Base-by-base conservation (phyloP, 305 asterid genomes). In the Plantago coronopus region DNA sequence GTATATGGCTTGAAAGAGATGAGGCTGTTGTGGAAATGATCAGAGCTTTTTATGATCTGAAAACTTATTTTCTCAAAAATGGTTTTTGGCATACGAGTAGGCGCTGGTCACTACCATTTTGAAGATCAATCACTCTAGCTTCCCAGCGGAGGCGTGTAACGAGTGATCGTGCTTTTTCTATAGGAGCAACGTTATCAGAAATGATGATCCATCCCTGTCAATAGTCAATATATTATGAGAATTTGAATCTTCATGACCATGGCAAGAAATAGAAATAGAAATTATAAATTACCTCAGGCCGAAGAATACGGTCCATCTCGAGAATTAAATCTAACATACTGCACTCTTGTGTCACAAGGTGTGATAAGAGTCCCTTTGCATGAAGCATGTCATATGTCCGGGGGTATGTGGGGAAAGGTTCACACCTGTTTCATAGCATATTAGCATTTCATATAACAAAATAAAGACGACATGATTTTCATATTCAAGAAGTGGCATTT, bases 321-420 rank as follows among this genome's bases (percentile, higher is more conserved):
- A 87, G 73, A 57, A 89, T 70, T 68, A 93, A 77, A 73, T 82
- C 75, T 46, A 73, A 63, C 63, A 80, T 58, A 51, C 77, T 83
- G 82, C 99, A 93, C 64, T 75, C 68, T 59, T 76, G 72, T 27
- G 76, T 60, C 59, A 76, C 78, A 70, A 82, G 66, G 71, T 74
- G 87, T 13, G 99, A 80, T 17, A 93, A 84, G 57, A 93, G 94
- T 57, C 91, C 84, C 56, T 81, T 80, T 58, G 85, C 97, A 16
- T 89, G 90, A 71, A 93, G 88, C 90, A 89, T 72, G 80, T 93
- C 99, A 48, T 89, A 93, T 44, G 99, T 85, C 63, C 99, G 91
- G 50, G 99, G 96, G 76, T 89, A 93, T 48, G 99, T 89, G 57
- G 97, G 99, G 71, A 89, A 93, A 55, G 97, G 95, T 71, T 93